A percentile compares a stretch with the other conserved stretches of the same genome.
These are phyloP conservation scores for Croton laevigatus DNA, from an alignment of 441 rosid genomes.

Conservation along the genomic window DNA sequence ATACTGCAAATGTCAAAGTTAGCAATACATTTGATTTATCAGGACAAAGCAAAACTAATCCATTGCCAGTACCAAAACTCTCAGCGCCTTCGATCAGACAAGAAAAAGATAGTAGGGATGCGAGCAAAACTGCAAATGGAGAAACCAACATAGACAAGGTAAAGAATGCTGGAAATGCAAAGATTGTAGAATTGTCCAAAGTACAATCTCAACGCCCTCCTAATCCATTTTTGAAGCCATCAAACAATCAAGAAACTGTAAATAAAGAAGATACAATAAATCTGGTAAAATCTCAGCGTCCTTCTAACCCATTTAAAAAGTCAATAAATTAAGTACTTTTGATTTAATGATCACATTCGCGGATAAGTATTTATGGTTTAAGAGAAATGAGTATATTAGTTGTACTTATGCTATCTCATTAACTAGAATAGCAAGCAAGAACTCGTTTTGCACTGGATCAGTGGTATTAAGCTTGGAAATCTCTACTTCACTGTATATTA, in stretches of 20 bases:
- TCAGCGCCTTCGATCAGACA: conserved; percentile 40
- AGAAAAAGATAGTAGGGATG: conserved; percentile 22
- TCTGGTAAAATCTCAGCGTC: conserved; percentile 15
- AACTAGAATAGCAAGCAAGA: not conserved
- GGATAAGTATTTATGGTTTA: not conserved
- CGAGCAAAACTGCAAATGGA: conserved; percentile 22
- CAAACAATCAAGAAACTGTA: conserved; percentile 23
- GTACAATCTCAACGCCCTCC: conserved; percentile 31
- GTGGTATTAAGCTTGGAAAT: not conserved
- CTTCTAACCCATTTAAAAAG: conserved; percentile 33
- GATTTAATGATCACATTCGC: not conserved
- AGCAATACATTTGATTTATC: conserved; percentile 28
- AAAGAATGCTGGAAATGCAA: conserved; percentile 19
- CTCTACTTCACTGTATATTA: not conserved
- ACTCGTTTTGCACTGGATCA: not conserved
- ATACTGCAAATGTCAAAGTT: conserved; percentile 24
- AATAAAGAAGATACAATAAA: conserved; percentile 5
- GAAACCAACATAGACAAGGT: conserved; percentile 18
- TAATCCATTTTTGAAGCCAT: conserved; percentile 50
- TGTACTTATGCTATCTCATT: not conserved
- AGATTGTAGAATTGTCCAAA: conserved; percentile 12
- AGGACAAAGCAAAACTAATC: conserved; percentile 29
- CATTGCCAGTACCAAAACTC: conserved; percentile 29
- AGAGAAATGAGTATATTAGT: not conserved
- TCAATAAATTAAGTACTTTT: conserved; percentile 10